Conservation (phyloP, 1,284 basidiomycete species). For the Coriolopsis trogii region DNA sequence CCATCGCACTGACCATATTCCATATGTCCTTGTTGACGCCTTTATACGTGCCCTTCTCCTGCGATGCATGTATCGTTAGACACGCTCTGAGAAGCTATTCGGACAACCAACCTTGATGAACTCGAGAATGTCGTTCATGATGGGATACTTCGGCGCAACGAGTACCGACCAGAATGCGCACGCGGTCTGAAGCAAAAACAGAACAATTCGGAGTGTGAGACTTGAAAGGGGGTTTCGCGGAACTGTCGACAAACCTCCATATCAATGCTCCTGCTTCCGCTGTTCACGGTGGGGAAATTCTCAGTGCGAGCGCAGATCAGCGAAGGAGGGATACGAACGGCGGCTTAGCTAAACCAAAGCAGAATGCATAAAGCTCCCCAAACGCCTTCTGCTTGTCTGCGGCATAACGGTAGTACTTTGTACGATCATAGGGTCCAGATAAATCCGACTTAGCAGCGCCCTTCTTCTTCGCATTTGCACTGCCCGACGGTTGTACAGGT, state of each 20-base stretch:
- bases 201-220: not conserved
- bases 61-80: slow-evolving; percentile 8
- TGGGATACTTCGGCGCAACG: slow-evolving; percentile 61
- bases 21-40: slow-evolving; percentile 83
- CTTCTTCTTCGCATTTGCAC: slow-evolving; percentile 43
- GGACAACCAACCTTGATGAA: slow-evolving; percentile 60
- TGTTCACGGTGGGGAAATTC: slow-evolving; percentile 1
- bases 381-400: slow-evolving; percentile 56
- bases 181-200: slow-evolving; percentile 51
- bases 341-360: slow-evolving; percentile 72
- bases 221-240: not conserved
- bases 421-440: slow-evolving; percentile 56
- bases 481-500: slow-evolving; percentile 25
- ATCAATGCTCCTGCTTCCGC: slow-evolving; percentile 65
- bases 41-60: slow-evolving; percentile 69
- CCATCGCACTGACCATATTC: slow-evolving; percentile 63
- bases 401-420: slow-evolving; percentile 52
- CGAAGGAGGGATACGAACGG: slow-evolving; percentile 36
- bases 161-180: slow-evolving; percentile 75
- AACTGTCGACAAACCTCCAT: slow-evolving; percentile 60
- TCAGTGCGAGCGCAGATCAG: not conserved
- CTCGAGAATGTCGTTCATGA: slow-evolving; percentile 60
- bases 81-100: not conserved
- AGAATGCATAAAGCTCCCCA: slow-evolving; percentile 65
- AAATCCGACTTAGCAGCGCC: slow-evolving; percentile 9